Evolutionary conservation across 768 basidiomycete species (phyloP).

Genomic region (Rhodotorula kratochvilovae): DNA sequence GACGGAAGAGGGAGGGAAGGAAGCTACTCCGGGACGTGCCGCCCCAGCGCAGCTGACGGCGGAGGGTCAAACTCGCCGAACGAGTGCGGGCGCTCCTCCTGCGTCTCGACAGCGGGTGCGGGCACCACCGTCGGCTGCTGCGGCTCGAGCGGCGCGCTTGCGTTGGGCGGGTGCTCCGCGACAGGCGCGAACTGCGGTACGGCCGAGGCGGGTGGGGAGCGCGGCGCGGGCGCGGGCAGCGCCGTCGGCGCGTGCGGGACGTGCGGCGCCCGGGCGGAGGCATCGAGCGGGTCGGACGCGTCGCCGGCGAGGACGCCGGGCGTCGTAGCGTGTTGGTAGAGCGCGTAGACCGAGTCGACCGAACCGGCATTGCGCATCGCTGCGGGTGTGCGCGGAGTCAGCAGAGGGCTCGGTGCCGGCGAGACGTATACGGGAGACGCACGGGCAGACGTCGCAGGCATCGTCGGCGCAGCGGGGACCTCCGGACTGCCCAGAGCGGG

Average conservation of each 20-base stretch:
- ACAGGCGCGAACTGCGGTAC: not conserved
- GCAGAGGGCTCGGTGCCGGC: rapidly evolving
- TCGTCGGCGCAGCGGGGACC: no score
- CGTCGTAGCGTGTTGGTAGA: conserved; percentile 11
- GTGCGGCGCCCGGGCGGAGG: no score
- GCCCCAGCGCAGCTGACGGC: conserved; percentile 6
- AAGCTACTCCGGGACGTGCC: not conserved
- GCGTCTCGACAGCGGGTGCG: no score
- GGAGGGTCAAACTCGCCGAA: conserved; percentile 6
- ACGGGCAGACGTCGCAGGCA: not conserved
- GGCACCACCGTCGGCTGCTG: not conserved
- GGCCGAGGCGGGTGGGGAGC: no score
- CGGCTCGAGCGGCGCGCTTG: not conserved
- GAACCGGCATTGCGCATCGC: conserved; percentile 7
- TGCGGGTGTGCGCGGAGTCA: not conserved
- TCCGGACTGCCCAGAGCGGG: no score
- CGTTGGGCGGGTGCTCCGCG: not conserved
- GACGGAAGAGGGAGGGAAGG: not conserved
- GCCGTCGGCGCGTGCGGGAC: no score
- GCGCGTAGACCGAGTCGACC: conserved; percentile 19
- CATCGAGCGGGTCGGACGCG: no score
- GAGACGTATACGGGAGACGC: not conserved
- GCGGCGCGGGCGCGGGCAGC: no score
- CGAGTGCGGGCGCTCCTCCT: not conserved
- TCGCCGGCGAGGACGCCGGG: conserved; percentile 9